These are phyloP conservation scores for Pleurotus platypus DNA, from an alignment of 768 basidiomycete genomes.

Conservation along the genomic window DNA sequence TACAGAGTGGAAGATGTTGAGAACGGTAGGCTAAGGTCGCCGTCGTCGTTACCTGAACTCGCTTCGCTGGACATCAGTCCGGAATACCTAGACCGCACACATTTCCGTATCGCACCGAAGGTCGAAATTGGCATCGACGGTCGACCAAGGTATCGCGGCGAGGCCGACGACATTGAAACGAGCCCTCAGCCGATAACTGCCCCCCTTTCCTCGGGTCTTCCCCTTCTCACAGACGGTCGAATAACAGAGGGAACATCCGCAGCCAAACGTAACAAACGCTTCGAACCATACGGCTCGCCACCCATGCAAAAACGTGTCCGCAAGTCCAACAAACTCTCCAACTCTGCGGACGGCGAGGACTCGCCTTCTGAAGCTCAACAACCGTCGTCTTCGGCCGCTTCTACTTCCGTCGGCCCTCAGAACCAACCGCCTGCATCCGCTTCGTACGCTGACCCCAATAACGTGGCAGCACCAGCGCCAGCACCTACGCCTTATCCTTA, in stretches of 20 bases:
- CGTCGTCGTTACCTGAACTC: constrained; percentile 85
- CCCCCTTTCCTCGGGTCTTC: constrained; percentile 41
- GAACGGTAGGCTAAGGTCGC: constrained; percentile 81
- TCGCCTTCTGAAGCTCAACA: constrained; percentile 11
- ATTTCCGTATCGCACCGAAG: constrained; percentile 88
- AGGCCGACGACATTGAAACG: constrained; percentile 67
- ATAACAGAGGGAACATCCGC: constrained; percentile 26
- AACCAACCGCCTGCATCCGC: constrained; percentile 6
- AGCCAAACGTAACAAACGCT: constrained; percentile 40
- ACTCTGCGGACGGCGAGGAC: constrained; percentile 2
- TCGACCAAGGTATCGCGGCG: constrained; percentile 75
- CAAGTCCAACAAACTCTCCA: constrained; percentile 26
- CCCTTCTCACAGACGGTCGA: constrained; percentile 47
- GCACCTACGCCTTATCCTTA: constrained; percentile 28
- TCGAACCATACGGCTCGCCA: constrained; percentile 34
- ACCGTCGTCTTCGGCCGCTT: constrained; percentile 14
- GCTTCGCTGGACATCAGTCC: constrained; percentile 82
- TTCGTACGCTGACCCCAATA: constrained; percentile 23
- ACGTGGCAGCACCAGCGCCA: constrained; percentile 15
- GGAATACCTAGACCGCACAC: constrained; percentile 85
- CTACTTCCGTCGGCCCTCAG: constrained; percentile 9
- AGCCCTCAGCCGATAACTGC: constrained; percentile 37
- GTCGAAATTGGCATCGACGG: constrained; percentile 86
- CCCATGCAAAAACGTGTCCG: constrained; percentile 30
- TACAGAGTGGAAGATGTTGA: constrained; percentile 92